Conservation (phyloP, 1,284 basidiomycete species). For the Tilletia horrida region DNA sequence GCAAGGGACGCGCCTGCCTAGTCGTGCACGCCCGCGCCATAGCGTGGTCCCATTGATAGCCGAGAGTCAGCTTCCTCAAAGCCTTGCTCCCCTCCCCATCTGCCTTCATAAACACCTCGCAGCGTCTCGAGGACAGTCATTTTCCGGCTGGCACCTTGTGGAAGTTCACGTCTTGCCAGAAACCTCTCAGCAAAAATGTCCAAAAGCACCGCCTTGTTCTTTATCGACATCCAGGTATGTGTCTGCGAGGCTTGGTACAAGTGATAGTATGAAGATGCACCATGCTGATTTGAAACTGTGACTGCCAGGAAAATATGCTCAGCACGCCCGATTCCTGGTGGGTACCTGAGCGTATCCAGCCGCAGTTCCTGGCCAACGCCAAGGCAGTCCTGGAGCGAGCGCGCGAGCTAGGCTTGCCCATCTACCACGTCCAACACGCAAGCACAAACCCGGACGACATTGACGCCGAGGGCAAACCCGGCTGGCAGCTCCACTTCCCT, state of each 20-base stretch:
- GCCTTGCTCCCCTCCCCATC: too few relatives aligned
- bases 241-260: neutral
- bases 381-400: neutral
- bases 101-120: too few relatives aligned
- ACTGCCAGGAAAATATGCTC: neutral
- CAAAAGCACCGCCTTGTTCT: neutral
- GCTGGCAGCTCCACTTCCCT: conserved; percentile 7
- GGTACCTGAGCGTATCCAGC: neutral
- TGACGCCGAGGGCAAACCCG: neutral
- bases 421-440: conserved; percentile 4
- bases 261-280: too few relatives aligned
- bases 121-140: too few relatives aligned
- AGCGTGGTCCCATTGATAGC: too few relatives aligned
- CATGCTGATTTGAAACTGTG: too few relatives aligned
- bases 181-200: neutral
- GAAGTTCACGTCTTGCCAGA: neutral
- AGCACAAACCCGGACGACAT: neutral
- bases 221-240: conserved; percentile 4
- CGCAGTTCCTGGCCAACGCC: neutral
- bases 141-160: too few relatives aligned
- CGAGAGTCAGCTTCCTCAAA: too few relatives aligned
- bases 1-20: too few relatives aligned
- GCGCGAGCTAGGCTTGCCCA: neutral
- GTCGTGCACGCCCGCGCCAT: too few relatives aligned
- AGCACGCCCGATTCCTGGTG: neutral